These are phyloP conservation scores for Kluyveromyces sp. DNA, from an alignment of 1,139 yeast genomes.

Conservation along the genomic window DNA sequence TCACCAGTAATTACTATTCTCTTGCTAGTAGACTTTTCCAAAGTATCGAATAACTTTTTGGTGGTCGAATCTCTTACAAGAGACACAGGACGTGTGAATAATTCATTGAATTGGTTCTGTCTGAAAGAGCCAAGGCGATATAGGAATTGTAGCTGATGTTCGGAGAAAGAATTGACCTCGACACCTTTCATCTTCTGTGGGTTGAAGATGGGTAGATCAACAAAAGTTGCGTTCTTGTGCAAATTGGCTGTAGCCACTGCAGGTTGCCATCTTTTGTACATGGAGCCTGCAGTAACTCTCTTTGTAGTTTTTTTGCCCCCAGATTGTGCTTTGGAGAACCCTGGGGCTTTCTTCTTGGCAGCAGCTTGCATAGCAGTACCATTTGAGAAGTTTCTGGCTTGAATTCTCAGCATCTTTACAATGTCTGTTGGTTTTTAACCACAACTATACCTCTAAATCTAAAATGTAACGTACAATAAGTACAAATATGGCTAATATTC, in stretches of 20 bases:
- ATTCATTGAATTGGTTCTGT: conserved; percentile 57
- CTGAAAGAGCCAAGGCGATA: conserved; percentile 47
- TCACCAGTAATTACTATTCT: conserved; percentile 59
- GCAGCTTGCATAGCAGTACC: conserved; percentile 12
- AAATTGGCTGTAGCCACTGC: conserved; percentile 24
- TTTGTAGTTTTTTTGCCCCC: conserved; percentile 17
- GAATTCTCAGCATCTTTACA: background rate
- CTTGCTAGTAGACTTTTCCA: conserved; percentile 35
- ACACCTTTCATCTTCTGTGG: conserved; percentile 13
- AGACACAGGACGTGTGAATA: conserved; percentile 50
- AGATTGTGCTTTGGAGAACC: conserved; percentile 18
- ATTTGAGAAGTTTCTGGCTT: conserved; percentile 12
- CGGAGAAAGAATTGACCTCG: conserved; percentile 18
- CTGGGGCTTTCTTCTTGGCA: conserved; percentile 23
- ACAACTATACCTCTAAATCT: no score
- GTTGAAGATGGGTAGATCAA: conserved; percentile 19
- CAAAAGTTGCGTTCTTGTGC: conserved; percentile 19
- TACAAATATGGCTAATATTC: no score
- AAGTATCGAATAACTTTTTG: conserved; percentile 12
- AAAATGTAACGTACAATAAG: no score
- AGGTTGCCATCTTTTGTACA: conserved; percentile 27
- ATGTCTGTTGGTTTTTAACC: no score
- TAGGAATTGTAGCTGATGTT: conserved; percentile 20
- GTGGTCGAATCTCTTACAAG: conserved; percentile 37
- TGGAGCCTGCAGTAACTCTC: conserved; percentile 22